Base-by-base conservation (phyloP, 345 rosid genomes). In the Boechera stricta region DNA sequence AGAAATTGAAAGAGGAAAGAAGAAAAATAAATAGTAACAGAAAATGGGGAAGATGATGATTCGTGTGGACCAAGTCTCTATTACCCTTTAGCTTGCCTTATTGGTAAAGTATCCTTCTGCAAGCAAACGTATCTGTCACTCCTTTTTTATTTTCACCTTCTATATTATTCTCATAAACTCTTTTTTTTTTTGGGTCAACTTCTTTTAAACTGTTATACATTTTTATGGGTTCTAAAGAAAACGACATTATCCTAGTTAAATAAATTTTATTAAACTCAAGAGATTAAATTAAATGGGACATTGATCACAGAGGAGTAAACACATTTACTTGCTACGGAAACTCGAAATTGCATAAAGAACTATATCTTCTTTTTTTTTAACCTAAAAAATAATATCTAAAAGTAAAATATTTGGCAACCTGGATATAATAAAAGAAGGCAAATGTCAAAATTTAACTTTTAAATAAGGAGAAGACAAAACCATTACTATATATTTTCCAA, bases 51-150 rank as follows among this genome's bases (percentile, higher is more conserved):
- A 39, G 73, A 66, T 66, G 77, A 78, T 78, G 81, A 78, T 72
- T 73, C 82, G 82, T 78, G 82, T 78, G 82, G 82, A 66, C 78
- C 82, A 78, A 78, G 77, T 51, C 69, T 73, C 33, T 45, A n/a
- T 24, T 60, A 47, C 10, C 67, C 81, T 78, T 67, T 78, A 51
- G 77, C 82, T 78, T 78, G 82, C 82, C 82, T 78, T 78, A 72
- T 73, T 78, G 82, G 82, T 73, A 78, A 78, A 78, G 82, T 67
- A 73, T 78, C 65, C 69, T 67, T 42, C 5, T 52, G 45, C 78
- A 67, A 78, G 64, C 70, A 78, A 78, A 78, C 78, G 77, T 78
- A 78, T 26, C 70, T 62, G 42, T 72, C 82, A 72, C 81, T 78
- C 70, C 35, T 78, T 67, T 78, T 41, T 41, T 44, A 3, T 59